These are phyloP conservation scores for Anthracocystis panici-leucophaei DNA, from an alignment of 1,284 basidiomycete genomes.

Conservation along the genomic window DNA sequence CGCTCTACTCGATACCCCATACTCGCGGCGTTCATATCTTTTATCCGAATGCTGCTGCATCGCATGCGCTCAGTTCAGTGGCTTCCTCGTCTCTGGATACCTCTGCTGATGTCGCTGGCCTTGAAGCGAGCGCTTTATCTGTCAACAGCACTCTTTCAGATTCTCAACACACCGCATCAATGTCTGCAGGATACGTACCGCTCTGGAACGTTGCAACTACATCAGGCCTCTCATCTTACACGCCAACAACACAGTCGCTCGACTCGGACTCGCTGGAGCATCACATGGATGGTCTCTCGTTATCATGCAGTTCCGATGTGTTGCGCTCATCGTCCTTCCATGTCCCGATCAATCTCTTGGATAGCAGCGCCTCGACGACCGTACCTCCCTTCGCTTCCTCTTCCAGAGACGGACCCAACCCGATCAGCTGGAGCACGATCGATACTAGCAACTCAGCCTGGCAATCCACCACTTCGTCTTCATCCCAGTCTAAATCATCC, in stretches of 20 bases:
- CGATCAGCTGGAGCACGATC: conserved; percentile 10
- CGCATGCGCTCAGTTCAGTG: conserved; percentile 14
- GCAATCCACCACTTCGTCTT: conserved; percentile 25
- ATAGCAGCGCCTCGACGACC: background rate
- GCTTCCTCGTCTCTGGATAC: conserved; percentile 3
- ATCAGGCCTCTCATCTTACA: background rate
- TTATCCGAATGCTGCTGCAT: conserved; percentile 29
- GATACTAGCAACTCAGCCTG: conserved; percentile 19
- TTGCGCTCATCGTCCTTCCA: conserved; percentile 1
- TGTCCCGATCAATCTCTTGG: conserved; percentile 24
- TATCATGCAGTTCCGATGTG: conserved; percentile 1
- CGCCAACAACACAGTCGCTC: background rate
- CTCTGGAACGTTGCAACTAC: conserved; percentile 29
- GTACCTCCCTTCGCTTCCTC: conserved; percentile 1
- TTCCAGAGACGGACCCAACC: background rate
- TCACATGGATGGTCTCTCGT: conserved; percentile 2
- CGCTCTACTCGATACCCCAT: conserved; percentile 16
- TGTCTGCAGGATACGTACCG: conserved; percentile 24
- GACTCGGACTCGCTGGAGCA: conserved; percentile 7
- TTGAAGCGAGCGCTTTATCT: conserved; percentile 6
- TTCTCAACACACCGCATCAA: background rate
- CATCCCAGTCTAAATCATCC: conserved; percentile 24
- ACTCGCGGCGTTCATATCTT: conserved; percentile 33
- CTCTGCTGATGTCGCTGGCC: background rate
- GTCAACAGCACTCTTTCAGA: background rate